These are phyloP conservation scores for Dunaliella primolecta DNA, from an alignment of 139 green algal genomes.

Conservation along the genomic window DNA sequence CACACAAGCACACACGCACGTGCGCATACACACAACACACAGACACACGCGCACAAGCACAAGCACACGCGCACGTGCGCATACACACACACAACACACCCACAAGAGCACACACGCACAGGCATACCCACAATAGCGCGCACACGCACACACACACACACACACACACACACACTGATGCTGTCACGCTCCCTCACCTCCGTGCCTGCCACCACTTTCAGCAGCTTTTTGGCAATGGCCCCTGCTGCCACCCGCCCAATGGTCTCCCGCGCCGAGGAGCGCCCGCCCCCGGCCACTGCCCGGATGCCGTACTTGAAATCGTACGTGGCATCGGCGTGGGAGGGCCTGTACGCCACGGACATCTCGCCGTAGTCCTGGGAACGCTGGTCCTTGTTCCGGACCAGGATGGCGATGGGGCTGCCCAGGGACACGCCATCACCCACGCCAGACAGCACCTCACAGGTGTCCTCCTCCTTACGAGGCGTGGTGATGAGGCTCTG, in stretches of 20 bases:
- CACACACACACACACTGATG: no score
- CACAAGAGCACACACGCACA: no score
- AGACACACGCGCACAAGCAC: no score
- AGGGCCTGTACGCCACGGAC: conserved; percentile 86
- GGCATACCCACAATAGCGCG: no score
- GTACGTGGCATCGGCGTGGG: conserved; percentile 97
- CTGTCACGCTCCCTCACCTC: no score
- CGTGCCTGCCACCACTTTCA: conserved; percentile 67
- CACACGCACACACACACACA: no score
- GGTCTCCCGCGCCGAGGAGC: conserved; percentile 92
- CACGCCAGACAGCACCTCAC: conserved; percentile 88
- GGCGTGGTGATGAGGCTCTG: conserved; percentile 97
- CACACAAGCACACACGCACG: no score
- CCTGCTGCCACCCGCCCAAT: conserved; percentile 96
- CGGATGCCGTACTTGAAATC: conserved; percentile 99
- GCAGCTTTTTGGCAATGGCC: conserved; percentile 96
- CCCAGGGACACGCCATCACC: conserved; percentile 80
- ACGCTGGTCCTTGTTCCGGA: conserved; percentile 96
- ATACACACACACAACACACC: no score
- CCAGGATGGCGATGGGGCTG: conserved; percentile 90
- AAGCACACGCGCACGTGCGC: no score
- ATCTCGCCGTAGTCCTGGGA: conserved; percentile 84
- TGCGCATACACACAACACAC: no score
- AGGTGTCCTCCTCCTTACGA: conserved; percentile 91
- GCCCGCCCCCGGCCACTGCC: conserved; percentile 91